Evolutionary conservation across 768 basidiomycete genomes (phyloP), one percentile per base, ranked within the genome.

Genomic region (Neoboletus brunneissimus): DNA sequence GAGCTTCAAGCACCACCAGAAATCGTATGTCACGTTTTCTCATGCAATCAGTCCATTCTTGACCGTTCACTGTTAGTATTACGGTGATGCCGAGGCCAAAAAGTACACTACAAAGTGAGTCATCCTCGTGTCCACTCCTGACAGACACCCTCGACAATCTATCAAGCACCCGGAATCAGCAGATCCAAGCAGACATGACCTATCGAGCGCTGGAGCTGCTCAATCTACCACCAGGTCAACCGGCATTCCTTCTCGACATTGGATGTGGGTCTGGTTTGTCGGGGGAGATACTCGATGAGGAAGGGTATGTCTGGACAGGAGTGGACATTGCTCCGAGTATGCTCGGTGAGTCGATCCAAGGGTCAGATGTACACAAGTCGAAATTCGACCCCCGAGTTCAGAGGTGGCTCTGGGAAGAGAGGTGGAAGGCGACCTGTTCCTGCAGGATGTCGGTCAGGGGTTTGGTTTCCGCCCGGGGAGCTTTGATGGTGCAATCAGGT

Each of bases 401-500:
- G 95, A 98, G 81, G 93, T 98, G 29, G 97, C 97, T 9, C 76
- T 99, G 49, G 94, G 98, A 69, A 79, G 96, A 40, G 92, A 98
- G 67, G 90, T 98, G 0, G 93, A 95, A 60, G 97, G 97, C 3
- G 97, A 99, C 72, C 76, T 99, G 23, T 96, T 99, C 71, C 72
- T 98, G 34, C 95, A 98, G 63, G 97, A 99, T 67, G 97, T 98
- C 42, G 97, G 97, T 0, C 97, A 99, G 70, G 97, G 97, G 0
- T 91, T 98, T 66, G 94, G 95, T 8, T 99, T 97, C 72, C 83
- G 97, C 40, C 91, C 97, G 54, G 97, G 96, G 57, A 89, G 90
- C 59, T 98, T 99, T 70, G 97, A 99, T 70, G 97, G 96, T 40
- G 95, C 93, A 7, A 98, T 99, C 67, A 96, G 94, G 94, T 89